Evolutionary conservation across 495 filamentous ascomycete species (phyloP).

Genomic region (Podospora comata): DNA sequence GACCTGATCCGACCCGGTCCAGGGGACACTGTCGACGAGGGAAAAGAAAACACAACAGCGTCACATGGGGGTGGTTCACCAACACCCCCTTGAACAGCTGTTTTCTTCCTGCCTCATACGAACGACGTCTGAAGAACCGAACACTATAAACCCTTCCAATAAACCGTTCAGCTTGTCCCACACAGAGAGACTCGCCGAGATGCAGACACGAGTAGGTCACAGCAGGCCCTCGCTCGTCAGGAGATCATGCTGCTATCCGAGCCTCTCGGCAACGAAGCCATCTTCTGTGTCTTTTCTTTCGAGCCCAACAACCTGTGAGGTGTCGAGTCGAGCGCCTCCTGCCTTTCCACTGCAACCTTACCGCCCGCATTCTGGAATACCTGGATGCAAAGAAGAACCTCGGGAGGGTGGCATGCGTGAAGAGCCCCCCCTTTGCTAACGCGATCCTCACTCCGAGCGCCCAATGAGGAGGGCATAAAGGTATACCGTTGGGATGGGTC

Average conservation of each 20-base stretch:
- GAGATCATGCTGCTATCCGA: slow-evolving; percentile 19
- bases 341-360: neutral
- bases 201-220: slow-evolving; percentile 19
- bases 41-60: neutral
- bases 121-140: neutral
- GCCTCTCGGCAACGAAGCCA: neutral
- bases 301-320: neutral
- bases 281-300: neutral
- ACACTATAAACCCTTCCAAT: neutral
- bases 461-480: slow-evolving; percentile 7
- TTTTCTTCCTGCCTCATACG: neutral
- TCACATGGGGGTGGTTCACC: neutral
- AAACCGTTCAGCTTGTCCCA: neutral
- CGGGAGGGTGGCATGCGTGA: neutral
- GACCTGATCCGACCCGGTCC: neutral
- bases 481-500: slow-evolving; percentile 16
- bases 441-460: neutral
- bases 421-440: neutral
- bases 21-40: neutral
- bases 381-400: neutral
- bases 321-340: neutral
- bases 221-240: slow-evolving; percentile 8
- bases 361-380: neutral
- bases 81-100: neutral
- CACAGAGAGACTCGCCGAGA: neutral